Evolutionary conservation across 306 rosid species (phyloP), one percentile per base, ranked within the genome.

Genomic region (Fagus sylvatica): DNA sequence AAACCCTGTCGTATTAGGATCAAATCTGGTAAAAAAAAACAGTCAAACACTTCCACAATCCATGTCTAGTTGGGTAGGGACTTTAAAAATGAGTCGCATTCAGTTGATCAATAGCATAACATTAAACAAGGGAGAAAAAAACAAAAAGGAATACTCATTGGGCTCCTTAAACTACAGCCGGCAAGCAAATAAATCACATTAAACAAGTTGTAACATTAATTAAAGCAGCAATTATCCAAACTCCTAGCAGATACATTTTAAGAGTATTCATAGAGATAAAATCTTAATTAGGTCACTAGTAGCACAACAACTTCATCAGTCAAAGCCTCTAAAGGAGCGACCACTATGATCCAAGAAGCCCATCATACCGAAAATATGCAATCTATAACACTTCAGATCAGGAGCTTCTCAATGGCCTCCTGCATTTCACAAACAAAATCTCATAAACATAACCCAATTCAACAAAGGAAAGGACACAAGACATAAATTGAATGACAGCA

Each of bases 341-440:
- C 80, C 81, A 74, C 62, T 78, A 76, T 71, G 76, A 76, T 85
- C 87, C 84, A 84, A 87, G 91, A 88, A 94, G 95, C 96, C 90
- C 87, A 78, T 92, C 97, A 92, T 84, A 84, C 93, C 80, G 89
- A 90, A 78, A 90, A 78, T 60, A 70, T 40, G 53, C 79, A 69
- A 7, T 42, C 34, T 64, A 15, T 39, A 10, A 59, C 36, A 54
- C 57, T 71, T 90, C 87, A 95, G 74, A 95, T 92, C 69, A 92
- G 82, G 71, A 95, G 91, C 88, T 95, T 95, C 87, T 95, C 98
- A 76, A 92, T 95, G 15, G 98, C 98, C 82, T 95, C 93, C 98
- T 92, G 88, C 79, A 85, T 69, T 74, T 67, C 73, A 55, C 48
- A 40, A 2, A 8, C 39, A 78, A 39, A 4, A 34, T 33, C 30